Evolutionary conservation across 768 basidiomycete species (phyloP), one percentile per base, ranked within the genome.

Genomic region (Pleurotus giganteus): DNA sequence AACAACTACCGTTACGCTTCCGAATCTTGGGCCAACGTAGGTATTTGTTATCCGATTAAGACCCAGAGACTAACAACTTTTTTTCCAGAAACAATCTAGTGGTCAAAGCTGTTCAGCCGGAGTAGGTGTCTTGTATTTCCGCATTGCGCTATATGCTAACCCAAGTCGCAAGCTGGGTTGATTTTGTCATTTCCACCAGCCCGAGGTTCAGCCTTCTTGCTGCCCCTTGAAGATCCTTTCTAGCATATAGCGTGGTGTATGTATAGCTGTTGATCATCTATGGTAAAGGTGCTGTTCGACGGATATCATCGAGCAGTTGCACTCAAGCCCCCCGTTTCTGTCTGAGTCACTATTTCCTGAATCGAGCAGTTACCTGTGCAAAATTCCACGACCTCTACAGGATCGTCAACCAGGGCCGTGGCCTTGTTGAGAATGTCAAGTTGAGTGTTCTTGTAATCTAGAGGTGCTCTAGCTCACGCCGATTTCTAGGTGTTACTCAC

Each of bases 171-270:
- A 49, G 47, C 28, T 49, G 47, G 47, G 47, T 49, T 13, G 47
- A 49, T 23, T 49, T 49, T 21, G 47, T 49, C 29, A 49, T 49
- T 21, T 49, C 47, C 11, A 49, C 47, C 12, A 49, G 47, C 19
- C 47, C 47, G 6, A 21, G 15, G 4, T 49, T 49, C 29, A 49
- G 32, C 47, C 47, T 49, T n/a, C 4, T 29, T 3, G 47, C 47
- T 15, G 47, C 47, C n/a, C n/a, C n/a, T 11, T 49, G 26, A 26
- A 12, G 24, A 7, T 41, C 13, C 7, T 13, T 41, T n/a, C 15
- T 41, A 19, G 7, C 39, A 19, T n/a, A 6, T 6, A 41, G 5
- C 39, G 39, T 34, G 7, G 32, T 7, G 15, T 15, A 7, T 7
- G n/a, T n/a, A n/a, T n/a, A n/a, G n/a, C n/a, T n/a, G n/a, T n/a